Evolutionary conservation across 345 rosid genomes (phyloP), one percentile per base, ranked within the genome.

Genomic region (Populus euphratica): DNA sequence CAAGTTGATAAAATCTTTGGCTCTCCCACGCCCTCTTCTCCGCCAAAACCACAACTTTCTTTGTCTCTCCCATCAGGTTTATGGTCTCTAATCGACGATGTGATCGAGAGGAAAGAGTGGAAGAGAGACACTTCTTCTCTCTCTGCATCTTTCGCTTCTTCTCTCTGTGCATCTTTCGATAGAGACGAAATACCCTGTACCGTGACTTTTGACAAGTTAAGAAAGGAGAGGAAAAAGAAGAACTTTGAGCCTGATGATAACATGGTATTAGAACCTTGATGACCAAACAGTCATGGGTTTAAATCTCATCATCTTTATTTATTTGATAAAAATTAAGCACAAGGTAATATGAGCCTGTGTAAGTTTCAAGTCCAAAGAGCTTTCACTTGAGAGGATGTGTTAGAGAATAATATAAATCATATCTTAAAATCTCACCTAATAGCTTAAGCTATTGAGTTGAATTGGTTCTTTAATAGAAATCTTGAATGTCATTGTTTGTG

Each of bases 1-100:
- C 92, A 90, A 38, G 97, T 90, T 4, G 84, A 79, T 17, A 86
- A 76, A 74, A 81, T 84, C 66, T 92, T 91, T 79, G 93, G 92
- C 43, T 88, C 94, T 4, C 89, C 90, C 27, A 82, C 85, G 8
- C 73, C 85, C 33, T 80, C 90, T 59, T 65, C 70, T 2, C 12
- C 62, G 16, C 2, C 63, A 2, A 13, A 16, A 6, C 21, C n/a
- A 47, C 54, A 13, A 41, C 44, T 74, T 12, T 50, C 83, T 10
- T 35, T 87, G 8, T 79, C 82, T 73, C 82, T 41, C 18, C 78
- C 18, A 36, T 79, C 79, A 1, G 72, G 87, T 65, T 81, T 77
- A 5, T 92, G 90, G 93, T 78, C 89, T 54, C 83, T 92, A 69
- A 75, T 84, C 38, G 90, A 76, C 73, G 87, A 79, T 39, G 85